Evolutionary conservation across 345 rosid genomes (phyloP).

Genomic region (Eucalyptus marginata): DNA sequence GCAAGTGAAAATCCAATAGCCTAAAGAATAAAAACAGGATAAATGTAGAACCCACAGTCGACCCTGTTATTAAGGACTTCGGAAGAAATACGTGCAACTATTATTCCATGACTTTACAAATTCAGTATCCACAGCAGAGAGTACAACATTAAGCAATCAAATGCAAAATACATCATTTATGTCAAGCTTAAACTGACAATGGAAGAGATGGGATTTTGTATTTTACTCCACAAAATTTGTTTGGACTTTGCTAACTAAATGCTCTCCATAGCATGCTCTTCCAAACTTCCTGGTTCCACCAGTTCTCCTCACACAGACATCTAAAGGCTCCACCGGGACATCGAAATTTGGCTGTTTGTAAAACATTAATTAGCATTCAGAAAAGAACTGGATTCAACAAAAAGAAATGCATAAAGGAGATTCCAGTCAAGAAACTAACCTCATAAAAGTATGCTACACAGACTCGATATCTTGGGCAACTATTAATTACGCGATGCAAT

Average conservation of each 20-base stretch:
- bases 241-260: conserved; percentile 64
- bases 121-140: background rate
- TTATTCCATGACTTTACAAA: background rate
- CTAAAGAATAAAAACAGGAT: background rate
- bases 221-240: conserved; percentile 48
- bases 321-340: conserved; percentile 68
- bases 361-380: background rate
- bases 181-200: background rate
- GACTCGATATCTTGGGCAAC: conserved; percentile 46
- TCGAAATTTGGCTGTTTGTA: conserved; percentile 53
- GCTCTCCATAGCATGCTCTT: conserved; percentile 76
- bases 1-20: background rate
- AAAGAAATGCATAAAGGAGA: background rate
- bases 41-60: background rate
- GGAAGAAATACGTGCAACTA: background rate
- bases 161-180: background rate
- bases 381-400: background rate
- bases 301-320: conserved; percentile 33
- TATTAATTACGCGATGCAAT: conserved; percentile 65
- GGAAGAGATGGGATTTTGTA: background rate
- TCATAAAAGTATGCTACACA: conserved; percentile 72
- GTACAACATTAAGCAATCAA: background rate
- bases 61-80: background rate
- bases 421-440: conserved; percentile 21
- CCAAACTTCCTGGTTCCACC: conserved; percentile 34